These are phyloP conservation scores for Takakia lepidozioides DNA, from an alignment of 225 moss, liverwort and hornwort genomes.

Conservation along the genomic window DNA sequence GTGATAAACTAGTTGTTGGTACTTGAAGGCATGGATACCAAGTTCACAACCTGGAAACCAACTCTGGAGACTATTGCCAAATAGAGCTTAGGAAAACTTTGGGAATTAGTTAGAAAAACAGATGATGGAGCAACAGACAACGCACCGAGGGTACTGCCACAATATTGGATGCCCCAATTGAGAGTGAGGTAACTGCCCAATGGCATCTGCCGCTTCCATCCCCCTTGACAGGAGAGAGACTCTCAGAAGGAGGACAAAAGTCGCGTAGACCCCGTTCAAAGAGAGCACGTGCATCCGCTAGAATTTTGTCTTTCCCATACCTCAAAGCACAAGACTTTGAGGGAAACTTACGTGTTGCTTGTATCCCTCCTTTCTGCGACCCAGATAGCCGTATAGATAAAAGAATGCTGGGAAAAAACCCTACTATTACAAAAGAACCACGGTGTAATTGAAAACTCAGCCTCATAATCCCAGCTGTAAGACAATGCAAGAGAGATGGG, in stretches of 20 bases:
- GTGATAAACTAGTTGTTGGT: too few relatives aligned
- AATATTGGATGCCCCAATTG: conserved; percentile 68
- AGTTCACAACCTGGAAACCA: too few relatives aligned
- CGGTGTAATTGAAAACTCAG: too few relatives aligned
- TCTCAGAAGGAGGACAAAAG: conserved; percentile 51
- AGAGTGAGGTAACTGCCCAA: conserved; percentile 78
- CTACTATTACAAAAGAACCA: too few relatives aligned
- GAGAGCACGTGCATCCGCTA: conserved; percentile 55
- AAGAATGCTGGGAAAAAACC: too few relatives aligned
- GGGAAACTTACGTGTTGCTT: conserved; percentile 58
- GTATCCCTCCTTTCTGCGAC: conserved; percentile 36
- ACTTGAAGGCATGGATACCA: too few relatives aligned
- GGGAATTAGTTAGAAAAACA: background rate
- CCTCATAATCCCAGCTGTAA: too few relatives aligned
- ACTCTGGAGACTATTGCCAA: too few relatives aligned
- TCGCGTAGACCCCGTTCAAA: conserved; percentile 76
- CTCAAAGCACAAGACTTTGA: conserved; percentile 78
- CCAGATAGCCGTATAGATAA: too few relatives aligned
- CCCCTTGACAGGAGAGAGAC: conserved; percentile 59
- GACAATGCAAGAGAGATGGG: too few relatives aligned
- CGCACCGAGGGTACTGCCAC: conserved; percentile 49
- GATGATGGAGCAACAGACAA: background rate
- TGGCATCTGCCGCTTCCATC: conserved; percentile 23
- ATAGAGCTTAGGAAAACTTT: background rate
- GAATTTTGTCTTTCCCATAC: conserved; percentile 78